These are phyloP conservation scores for Aspergillus alliaceus DNA, from an alignment of 2,329 filamentous ascomycete species.

Conservation along the genomic window DNA sequence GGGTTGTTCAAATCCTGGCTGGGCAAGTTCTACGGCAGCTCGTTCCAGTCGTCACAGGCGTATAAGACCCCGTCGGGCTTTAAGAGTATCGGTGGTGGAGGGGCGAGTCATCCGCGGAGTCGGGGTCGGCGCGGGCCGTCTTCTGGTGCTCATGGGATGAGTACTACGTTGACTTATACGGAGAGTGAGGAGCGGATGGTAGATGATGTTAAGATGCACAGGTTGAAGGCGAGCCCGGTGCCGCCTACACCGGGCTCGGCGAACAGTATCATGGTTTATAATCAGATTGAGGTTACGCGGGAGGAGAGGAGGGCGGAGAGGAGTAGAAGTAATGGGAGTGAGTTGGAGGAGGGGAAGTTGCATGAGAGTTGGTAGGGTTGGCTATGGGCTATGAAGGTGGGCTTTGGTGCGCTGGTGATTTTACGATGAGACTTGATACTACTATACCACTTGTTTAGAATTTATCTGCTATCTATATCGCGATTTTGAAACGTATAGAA, in stretches of 20 bases:
- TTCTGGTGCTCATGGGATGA: slow-evolving; percentile 37
- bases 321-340: background rate
- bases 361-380: background rate
- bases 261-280: slow-evolving; percentile 44
- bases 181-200: slow-evolving; percentile 49
- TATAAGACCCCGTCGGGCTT: slow-evolving; percentile 40
- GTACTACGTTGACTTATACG: slow-evolving; percentile 39
- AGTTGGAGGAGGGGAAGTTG: background rate
- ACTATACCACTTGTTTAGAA: too few species aligned
- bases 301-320: too few species aligned
- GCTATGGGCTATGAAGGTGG: too few species aligned
- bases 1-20: slow-evolving; percentile 45
- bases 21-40: slow-evolving; percentile 37
- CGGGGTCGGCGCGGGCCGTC: slow-evolving; percentile 33
- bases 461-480: too few species aligned
- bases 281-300: slow-evolving; percentile 40
- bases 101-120: slow-evolving; percentile 24
- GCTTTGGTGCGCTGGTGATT: too few species aligned
- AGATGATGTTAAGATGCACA: slow-evolving; percentile 44
- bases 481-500: too few species aligned
- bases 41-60: slow-evolving; percentile 39
- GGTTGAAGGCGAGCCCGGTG: slow-evolving; percentile 27
- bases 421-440: too few species aligned
- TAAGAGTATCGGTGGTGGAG: slow-evolving; percentile 24
- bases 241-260: slow-evolving; percentile 10